Conservation (phyloP, 805 yeast genomes). For the Hanseniaspora lachancei region DNA sequence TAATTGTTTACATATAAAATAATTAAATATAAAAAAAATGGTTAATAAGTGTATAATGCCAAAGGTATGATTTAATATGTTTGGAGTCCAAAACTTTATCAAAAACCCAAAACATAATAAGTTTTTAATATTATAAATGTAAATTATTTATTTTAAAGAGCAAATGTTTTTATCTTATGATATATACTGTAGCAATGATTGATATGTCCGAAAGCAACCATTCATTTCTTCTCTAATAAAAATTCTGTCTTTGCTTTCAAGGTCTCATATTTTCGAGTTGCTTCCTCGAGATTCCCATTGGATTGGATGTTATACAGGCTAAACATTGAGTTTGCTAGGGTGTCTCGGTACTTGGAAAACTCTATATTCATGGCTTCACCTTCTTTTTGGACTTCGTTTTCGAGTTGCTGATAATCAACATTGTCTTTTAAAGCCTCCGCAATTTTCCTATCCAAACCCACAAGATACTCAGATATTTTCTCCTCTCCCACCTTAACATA, state of each 20-base stretch:
- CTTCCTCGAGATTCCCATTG: neutral
- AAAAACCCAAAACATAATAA: no score
- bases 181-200: neutral
- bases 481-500: neutral
- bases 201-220: neutral
- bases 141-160: no score
- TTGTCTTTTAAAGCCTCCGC: neutral
- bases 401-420: neutral
- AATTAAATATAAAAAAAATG: neutral
- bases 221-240: neutral
- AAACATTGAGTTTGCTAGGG: neutral
- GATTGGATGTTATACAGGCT: neutral
- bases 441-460: neutral
- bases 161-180: no score
- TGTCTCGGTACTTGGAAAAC: neutral
- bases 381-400: neutral
- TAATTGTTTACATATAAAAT: no score
- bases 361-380: neutral
- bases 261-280: neutral
- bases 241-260: constrained; percentile 3
- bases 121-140: neutral
- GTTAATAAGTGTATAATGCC: no score
- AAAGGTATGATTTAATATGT: no score
- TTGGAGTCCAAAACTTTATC: no score
- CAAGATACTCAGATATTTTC: neutral